Percentiles rank a stretch among this genome's conserved stretches.
Conservation (phyloP, 1,139 yeast genomes). For the Scheffersomyces insectosa region DNA sequence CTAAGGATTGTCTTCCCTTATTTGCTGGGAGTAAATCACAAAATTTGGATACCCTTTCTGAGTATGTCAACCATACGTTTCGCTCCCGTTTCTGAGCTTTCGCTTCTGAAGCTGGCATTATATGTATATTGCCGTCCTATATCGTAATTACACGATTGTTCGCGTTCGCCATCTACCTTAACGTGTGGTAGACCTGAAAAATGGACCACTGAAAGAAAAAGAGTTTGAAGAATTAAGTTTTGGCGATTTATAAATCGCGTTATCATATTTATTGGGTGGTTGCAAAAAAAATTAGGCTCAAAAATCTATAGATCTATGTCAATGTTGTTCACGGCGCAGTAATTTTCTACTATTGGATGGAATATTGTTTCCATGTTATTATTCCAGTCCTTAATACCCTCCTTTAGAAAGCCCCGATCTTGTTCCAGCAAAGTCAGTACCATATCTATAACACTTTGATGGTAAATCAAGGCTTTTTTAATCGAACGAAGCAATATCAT, state of each 20-base stretch:
- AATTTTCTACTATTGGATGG: constrained; percentile 5
- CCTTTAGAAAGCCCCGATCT: constrained; percentile 11
- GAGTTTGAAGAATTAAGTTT: too few species aligned
- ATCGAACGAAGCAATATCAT: constrained; percentile 22
- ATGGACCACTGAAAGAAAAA: too few species aligned
- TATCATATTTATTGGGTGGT: neutral
- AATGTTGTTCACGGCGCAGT: constrained; percentile 1
- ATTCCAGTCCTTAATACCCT: constrained; percentile 26
- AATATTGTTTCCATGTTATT: constrained; percentile 10
- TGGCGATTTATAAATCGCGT: too few species aligned
- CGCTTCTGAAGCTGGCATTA: too few species aligned
- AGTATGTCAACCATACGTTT: constrained; percentile 23
- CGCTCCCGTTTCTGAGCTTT: constrained; percentile 4
- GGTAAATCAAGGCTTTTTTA: constrained; percentile 14
- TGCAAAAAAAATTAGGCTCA: neutral
- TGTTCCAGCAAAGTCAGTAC: neutral
- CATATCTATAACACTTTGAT: constrained; percentile 11
- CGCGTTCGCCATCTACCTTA: too few species aligned
- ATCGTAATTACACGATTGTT: too few species aligned
- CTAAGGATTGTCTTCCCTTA: constrained; percentile 48
- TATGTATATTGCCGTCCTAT: too few species aligned
- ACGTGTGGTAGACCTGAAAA: too few species aligned
- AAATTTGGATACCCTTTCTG: constrained; percentile 20
- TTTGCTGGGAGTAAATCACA: constrained; percentile 55
- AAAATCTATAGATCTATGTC: constrained; percentile 1